Evolutionary conservation across 768 basidiomycete species (phyloP).

Genomic region (Termitomyces sp.): DNA sequence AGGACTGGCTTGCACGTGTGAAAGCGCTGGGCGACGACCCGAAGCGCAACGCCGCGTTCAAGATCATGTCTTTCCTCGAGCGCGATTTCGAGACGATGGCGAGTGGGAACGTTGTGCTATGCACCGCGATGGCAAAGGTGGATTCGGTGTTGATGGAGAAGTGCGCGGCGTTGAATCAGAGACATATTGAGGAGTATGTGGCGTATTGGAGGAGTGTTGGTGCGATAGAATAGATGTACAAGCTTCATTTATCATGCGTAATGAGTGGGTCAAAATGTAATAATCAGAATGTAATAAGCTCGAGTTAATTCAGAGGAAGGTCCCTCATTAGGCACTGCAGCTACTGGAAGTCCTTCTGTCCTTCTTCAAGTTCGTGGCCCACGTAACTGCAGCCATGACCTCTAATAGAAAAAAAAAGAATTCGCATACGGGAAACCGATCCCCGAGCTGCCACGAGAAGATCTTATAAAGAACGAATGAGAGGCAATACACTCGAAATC

Average conservation of each 20-base stretch:
- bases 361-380: too few species aligned
- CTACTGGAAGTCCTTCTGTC: too few species aligned
- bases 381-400: too few species aligned
- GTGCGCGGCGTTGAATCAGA: conserved; percentile 24
- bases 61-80: conserved; percentile 27
- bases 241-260: too few species aligned
- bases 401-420: too few species aligned
- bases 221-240: conserved; percentile 10
- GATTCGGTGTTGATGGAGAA: conserved; percentile 26
- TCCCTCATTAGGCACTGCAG: too few species aligned
- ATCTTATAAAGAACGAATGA: too few species aligned
- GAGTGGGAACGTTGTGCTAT: conserved; percentile 24
- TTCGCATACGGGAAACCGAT: too few species aligned
- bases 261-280: background rate
- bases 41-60: conserved; percentile 22
- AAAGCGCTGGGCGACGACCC: conserved; percentile 23
- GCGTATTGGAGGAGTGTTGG: conserved; percentile 26
- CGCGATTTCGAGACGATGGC: conserved; percentile 28
- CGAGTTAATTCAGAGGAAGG: too few species aligned
- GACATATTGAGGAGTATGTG: conserved; percentile 26
- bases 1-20: conserved; percentile 27
- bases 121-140: conserved; percentile 20
- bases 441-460: too few species aligned
- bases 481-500: too few species aligned
- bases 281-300: too few species aligned